Evolutionary conservation across 1,284 basidiomycete genomes (phyloP).

Genomic region (Microbotryum intermedium): DNA sequence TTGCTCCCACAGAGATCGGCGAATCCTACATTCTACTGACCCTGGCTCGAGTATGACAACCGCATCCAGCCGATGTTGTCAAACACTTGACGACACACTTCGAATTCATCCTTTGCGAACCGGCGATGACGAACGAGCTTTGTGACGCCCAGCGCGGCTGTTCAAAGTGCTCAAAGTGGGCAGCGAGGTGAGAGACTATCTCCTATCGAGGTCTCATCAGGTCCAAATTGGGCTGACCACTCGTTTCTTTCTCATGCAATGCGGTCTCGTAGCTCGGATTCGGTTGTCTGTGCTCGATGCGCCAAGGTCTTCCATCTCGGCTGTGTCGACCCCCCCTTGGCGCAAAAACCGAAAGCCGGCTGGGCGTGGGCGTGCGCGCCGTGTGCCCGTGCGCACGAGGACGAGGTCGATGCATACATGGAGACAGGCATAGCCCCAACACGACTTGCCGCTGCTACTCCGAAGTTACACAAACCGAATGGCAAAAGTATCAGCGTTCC

Average conservation of each 20-base stretch:
- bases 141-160: slow-evolving; percentile 80
- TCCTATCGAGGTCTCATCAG: slow-evolving; percentile 4
- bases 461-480: too few species aligned
- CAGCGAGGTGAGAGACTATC: slow-evolving; percentile 56
- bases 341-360: slow-evolving; percentile 89
- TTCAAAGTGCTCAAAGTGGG: slow-evolving; percentile 78
- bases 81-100: slow-evolving; percentile 61
- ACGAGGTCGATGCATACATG: slow-evolving; percentile 56
- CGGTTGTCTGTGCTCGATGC: slow-evolving; percentile 83
- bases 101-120: slow-evolving; percentile 90
- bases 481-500: too few species aligned
- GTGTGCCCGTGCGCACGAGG: slow-evolving; percentile 78
- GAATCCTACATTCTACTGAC: too few species aligned
- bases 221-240: neutral
- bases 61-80: slow-evolving; percentile 33
- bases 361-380: slow-evolving; percentile 97
- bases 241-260: slow-evolving; percentile 7
- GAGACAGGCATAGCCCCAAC: slow-evolving; percentile 13
- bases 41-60: neutral
- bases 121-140: slow-evolving; percentile 81
- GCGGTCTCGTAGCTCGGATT: slow-evolving; percentile 57
- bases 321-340: slow-evolving; percentile 86
- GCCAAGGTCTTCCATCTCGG: slow-evolving; percentile 91
- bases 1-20: neutral
- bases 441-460: too few species aligned